Evolutionary conservation across 2,329 filamentous ascomycete genomes (phyloP).

Genomic region (Arthrinium phaeospermum): DNA sequence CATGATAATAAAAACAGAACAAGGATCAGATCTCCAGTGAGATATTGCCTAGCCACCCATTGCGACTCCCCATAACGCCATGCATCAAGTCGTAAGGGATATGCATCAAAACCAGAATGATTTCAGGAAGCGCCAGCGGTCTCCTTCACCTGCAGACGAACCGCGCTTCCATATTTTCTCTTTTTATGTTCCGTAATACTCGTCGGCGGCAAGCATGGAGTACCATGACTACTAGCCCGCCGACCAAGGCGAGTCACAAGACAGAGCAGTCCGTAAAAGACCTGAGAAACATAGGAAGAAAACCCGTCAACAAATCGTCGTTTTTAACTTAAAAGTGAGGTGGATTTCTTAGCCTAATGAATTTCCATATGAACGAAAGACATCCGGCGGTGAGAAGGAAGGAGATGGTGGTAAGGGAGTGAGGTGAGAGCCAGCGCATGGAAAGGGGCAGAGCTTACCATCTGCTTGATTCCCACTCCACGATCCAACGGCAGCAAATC

Average conservation of each 20-base stretch:
- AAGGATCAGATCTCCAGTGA: constrained; percentile 11
- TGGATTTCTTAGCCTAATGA: background rate
- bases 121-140: background rate
- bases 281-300: constrained; percentile 14
- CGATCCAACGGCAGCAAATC: constrained; percentile 80
- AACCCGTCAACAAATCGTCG: constrained; percentile 13
- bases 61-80: background rate
- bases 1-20: background rate
- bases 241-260: constrained; percentile 23
- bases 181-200: background rate
- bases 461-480: constrained; percentile 70
- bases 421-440: background rate
- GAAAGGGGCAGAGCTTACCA: constrained; percentile 61
- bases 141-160: background rate
- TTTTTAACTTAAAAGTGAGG: background rate
- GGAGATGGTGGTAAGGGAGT: background rate
- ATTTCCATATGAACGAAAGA: background rate
- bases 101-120: background rate
- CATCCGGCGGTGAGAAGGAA: background rate
- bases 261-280: constrained; percentile 24
- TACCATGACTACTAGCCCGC: constrained; percentile 20
- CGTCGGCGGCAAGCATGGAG: constrained; percentile 12
- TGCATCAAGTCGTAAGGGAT: background rate
- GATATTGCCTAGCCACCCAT: background rate
- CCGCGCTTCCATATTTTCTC: background rate